Conservation (phyloP, 805 yeast genomes). For the Starmera dryadoides region DNA sequence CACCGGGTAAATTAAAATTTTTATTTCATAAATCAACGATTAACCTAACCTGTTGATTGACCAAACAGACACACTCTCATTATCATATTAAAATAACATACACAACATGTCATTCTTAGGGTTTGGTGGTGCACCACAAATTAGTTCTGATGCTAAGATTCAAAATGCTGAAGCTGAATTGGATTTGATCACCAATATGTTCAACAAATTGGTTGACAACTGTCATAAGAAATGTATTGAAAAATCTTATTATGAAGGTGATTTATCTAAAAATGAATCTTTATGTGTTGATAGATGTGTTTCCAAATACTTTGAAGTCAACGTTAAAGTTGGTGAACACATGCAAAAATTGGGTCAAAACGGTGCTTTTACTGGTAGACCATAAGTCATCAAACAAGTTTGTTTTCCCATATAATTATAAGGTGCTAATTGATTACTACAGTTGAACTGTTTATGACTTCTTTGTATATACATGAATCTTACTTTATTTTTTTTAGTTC, state of each 20-base stretch:
- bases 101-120: constrained; percentile 61
- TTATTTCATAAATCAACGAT: too few species aligned
- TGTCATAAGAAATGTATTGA: constrained; percentile 85
- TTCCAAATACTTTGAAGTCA: constrained; percentile 88
- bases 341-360: constrained; percentile 46
- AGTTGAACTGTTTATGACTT: too few species aligned
- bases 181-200: constrained; percentile 97
- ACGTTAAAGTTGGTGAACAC: constrained; percentile 87
- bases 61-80: too few species aligned
- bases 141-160: constrained; percentile 67
- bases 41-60: too few species aligned
- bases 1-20: too few species aligned
- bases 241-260: constrained; percentile 60
- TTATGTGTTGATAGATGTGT: constrained; percentile 94
- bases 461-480: too few species aligned
- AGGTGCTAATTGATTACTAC: too few species aligned
- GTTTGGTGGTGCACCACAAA: constrained; percentile 68
- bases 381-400: constrained; percentile 7
- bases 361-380: constrained; percentile 29
- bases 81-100: too few species aligned
- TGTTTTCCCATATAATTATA: too few species aligned
- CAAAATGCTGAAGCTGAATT: constrained; percentile 94
- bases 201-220: constrained; percentile 83
- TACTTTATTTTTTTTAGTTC: too few species aligned
- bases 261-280: constrained; percentile 71